phyloP scores from a whole-genome alignment of 257 asterid genomes.

The Forsythia viridissima region DNA sequence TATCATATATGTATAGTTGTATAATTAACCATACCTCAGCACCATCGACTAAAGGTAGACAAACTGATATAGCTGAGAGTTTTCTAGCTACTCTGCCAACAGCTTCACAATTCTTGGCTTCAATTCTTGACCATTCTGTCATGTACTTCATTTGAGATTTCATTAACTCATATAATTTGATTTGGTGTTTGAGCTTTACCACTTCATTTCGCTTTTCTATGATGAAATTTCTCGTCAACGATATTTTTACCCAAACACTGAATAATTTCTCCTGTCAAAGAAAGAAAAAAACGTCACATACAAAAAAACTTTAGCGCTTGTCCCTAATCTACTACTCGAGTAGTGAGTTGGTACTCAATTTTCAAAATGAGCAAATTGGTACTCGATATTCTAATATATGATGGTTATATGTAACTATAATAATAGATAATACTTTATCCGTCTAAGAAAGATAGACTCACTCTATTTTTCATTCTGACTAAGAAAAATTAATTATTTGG shows the following conservation, averaged over 20 bases:
- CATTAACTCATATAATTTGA: constrained; percentile 39
- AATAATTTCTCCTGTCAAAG: constrained; percentile 48
- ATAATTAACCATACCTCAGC: constrained; percentile 42
- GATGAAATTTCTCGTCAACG: constrained; percentile 33
- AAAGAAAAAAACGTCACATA: neutral
- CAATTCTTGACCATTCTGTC: constrained; percentile 61
- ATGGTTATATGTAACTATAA: no score
- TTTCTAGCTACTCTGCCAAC: constrained; percentile 66
- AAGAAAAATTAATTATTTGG: no score
- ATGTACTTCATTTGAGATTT: constrained; percentile 47
- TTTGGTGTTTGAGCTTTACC: constrained; percentile 43
- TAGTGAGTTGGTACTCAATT: no score
- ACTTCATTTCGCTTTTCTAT: constrained; percentile 43
- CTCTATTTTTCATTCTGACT: no score
- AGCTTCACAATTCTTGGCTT: constrained; percentile 57
- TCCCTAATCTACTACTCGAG: no score
- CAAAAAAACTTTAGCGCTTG: no score
- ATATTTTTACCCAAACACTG: constrained; percentile 51
- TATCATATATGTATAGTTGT: no score
- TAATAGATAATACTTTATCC: no score
- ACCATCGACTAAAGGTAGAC: constrained; percentile 55
- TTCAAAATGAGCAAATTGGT: no score
- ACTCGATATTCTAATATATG: no score
- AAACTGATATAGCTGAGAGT: constrained; percentile 57
- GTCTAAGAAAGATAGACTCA: no score